Base-by-base conservation (phyloP, 2,329 filamentous ascomycete species). In the Monosporascus sp. region DNA sequence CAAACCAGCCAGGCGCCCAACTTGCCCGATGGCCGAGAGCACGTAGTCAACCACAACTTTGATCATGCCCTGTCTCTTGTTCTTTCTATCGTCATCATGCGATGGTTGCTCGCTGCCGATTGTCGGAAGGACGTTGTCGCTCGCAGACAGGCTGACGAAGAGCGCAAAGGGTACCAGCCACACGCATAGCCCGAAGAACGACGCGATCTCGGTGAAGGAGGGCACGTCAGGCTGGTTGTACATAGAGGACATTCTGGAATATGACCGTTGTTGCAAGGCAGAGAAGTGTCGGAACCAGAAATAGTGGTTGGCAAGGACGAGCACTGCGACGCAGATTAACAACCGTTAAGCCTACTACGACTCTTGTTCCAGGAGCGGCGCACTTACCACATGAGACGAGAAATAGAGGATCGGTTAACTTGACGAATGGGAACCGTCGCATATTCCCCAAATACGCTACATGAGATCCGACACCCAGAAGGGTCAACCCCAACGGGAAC, bases 241-340 rank as follows among this genome's bases (percentile, higher is more conserved):
- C 66, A 82, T 79, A 51, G 83, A 80, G 3, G 79, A 75, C 70
- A 75, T 70, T 63, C 80, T 76, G 52, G 79, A 72, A 70, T 85
- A 83, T 3, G 83, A 75, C 51, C 71, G 72, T 47, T 80, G 70
- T 57, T 86, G 80, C 51, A 80, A 76, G 51, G 78, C 72, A 54
- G 88, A 93, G 71, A 99, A 99, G 73, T 97, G 86, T 52, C 83
- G 83, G 78, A 99, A 97, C 93, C 94, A 99, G 49, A 96, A 77
- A 72, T 90, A 97, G 70, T 99, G 94, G 71, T 99, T 96, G 37
- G 88, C 63, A 2, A 96, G 77, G 11, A 99, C 94, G 36, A 97
- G 80, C 3, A 83, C 85, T 90, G 54, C 18, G 20, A n/a, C 22
- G n/a, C 8, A 17, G 51, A 55, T 48, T 3, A n/a, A 39, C 48